Percentiles rank a stretch among this genome's conserved stretches.
Conservation (phyloP, 441 rosid species). For the Viola pubescens region DNA sequence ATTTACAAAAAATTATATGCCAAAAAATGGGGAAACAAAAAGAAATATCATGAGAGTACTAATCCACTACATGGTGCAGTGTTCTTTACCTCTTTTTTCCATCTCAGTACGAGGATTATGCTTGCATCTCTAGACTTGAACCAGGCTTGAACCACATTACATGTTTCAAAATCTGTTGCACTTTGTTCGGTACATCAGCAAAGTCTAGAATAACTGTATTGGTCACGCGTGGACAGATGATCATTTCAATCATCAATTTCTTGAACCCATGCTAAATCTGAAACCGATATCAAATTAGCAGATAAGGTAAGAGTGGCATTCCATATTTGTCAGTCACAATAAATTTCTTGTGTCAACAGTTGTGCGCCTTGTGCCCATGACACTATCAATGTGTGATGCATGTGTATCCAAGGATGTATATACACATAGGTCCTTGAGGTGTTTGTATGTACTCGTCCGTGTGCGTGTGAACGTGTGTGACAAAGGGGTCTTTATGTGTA, state of each 20-base stretch:
- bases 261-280: constrained; percentile 96
- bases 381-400: too few species aligned
- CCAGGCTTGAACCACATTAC: too few species aligned
- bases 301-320: too few species aligned
- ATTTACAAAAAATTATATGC: constrained; percentile 33
- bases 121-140: constrained; percentile 13
- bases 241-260: constrained; percentile 62
- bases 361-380: too few species aligned
- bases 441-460: too few species aligned
- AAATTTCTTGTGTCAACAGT: too few species aligned
- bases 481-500: neutral
- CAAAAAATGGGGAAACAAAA: constrained; percentile 22
- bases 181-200: neutral
- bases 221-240: constrained; percentile 2
- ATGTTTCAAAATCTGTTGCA: too few species aligned
- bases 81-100: neutral
- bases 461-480: neutral
- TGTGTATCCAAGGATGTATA: too few species aligned
- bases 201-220: neutral
- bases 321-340: too few species aligned
- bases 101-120: constrained; percentile 7
- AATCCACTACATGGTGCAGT: constrained; percentile 15
- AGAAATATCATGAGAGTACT: constrained; percentile 19
- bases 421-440: too few species aligned
- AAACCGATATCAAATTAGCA: constrained; percentile 4